A percentile compares a stretch with the other conserved stretches of the same genome.
phyloP scores from a whole-genome alignment of 2,329 filamentous ascomycete genomes.

The Phaeosphaeria sp. region DNA sequence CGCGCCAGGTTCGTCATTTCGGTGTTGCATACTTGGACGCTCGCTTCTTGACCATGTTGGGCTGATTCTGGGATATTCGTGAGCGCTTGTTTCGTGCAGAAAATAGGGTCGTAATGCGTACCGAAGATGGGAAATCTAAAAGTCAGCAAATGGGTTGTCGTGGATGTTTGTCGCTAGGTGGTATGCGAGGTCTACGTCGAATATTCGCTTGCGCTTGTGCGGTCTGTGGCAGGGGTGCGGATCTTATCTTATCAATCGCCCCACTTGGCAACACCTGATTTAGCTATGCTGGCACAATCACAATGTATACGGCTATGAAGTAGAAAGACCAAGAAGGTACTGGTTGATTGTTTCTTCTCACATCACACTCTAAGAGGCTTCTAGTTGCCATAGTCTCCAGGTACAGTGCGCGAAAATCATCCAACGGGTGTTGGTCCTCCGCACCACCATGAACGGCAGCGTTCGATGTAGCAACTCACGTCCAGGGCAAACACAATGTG shows the following conservation, averaged over 20 bases:
- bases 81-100: constrained; percentile 15
- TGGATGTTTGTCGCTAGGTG: constrained; percentile 30
- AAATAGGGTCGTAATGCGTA: constrained; percentile 25
- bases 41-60: constrained; percentile 78
- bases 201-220: constrained; percentile 11
- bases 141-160: constrained; percentile 46
- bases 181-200: constrained; percentile 24
- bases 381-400: no score
- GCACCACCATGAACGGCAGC: not conserved
- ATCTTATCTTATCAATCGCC: constrained; percentile 43
- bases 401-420: not conserved
- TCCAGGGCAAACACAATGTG: no score
- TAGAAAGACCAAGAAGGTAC: not conserved
- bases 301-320: not conserved
- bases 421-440: not conserved
- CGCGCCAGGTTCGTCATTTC: constrained; percentile 17
- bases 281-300: not conserved
- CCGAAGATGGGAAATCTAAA: constrained; percentile 46
- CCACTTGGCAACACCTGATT: not conserved
- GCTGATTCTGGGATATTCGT: constrained; percentile 52
- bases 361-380: no score
- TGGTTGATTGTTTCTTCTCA: not conserved
- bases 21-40: constrained; percentile 69
- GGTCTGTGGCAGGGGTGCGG: constrained; percentile 6
- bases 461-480: not conserved